These are phyloP conservation scores for Mortierella sp. DNA, from an alignment of 371 early-diverging fungal genomes.

Conservation along the genomic window DNA sequence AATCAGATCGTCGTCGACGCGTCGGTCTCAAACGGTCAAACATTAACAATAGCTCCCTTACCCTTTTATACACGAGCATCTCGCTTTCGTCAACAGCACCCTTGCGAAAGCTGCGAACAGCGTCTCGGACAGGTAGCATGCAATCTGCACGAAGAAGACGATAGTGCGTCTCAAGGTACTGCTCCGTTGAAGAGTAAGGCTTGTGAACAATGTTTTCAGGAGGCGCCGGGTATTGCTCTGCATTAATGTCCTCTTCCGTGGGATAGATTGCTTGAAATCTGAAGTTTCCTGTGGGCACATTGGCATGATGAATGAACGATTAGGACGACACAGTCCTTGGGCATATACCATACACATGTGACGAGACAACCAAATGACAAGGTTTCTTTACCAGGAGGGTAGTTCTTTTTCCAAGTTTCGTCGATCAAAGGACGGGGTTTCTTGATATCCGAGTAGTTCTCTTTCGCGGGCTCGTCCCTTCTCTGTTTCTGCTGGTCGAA, in stretches of 20 bases:
- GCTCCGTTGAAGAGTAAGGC: constrained; percentile 62
- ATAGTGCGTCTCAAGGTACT: constrained; percentile 73
- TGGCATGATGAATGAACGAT: background rate
- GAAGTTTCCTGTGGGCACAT: constrained; percentile 23
- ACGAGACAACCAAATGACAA: background rate
- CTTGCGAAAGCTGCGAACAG: constrained; percentile 58
- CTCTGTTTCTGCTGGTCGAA: background rate
- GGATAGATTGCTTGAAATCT: constrained; percentile 28
- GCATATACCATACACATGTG: no score
- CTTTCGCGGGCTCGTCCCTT: background rate
- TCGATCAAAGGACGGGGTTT: constrained; percentile 22
- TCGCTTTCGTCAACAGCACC: constrained; percentile 38
- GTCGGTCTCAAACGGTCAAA: background rate
- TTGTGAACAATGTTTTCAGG: constrained; percentile 63
- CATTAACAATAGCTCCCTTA: constrained; percentile 27
- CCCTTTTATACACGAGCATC: constrained; percentile 31
- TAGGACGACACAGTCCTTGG: no score
- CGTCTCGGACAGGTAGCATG: constrained; percentile 64
- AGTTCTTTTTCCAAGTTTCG: constrained; percentile 21
- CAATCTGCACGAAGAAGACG: constrained; percentile 73
- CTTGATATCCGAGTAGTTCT: constrained; percentile 7
- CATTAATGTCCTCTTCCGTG: constrained; percentile 23
- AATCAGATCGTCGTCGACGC: background rate
- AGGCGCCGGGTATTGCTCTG: constrained; percentile 49
- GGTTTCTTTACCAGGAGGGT: constrained; percentile 12